Evolutionary conservation across 441 rosid species (phyloP).

Genomic region (Erysimum pusillum): DNA sequence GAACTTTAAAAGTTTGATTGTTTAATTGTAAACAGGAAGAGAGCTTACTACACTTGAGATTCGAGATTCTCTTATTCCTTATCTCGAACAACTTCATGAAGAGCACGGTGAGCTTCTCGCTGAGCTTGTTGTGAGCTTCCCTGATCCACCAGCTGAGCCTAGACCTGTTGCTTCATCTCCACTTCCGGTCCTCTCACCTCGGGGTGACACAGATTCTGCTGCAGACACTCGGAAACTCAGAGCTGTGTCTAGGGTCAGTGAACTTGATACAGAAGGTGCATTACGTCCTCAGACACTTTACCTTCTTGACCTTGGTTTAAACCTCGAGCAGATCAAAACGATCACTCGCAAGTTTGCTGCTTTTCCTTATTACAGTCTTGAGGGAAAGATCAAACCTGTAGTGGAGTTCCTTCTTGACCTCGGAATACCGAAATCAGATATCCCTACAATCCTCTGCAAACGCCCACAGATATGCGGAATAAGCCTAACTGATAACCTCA

Average conservation of each 20-base stretch:
- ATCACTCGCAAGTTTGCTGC: conserved; percentile 69
- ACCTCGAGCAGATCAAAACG: conserved; percentile 72
- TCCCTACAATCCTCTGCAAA: conserved; percentile 62
- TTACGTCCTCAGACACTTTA: conserved; percentile 70
- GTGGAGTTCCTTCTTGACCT: conserved; percentile 80
- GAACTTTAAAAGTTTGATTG: background rate
- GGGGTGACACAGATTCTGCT: conserved; percentile 15
- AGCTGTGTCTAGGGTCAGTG: conserved; percentile 67
- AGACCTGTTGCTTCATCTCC: conserved; percentile 36
- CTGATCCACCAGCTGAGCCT: conserved; percentile 58
- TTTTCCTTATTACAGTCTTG: conserved; percentile 75
- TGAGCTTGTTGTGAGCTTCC: conserved; percentile 69
- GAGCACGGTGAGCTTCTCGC: conserved; percentile 61
- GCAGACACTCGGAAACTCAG: conserved; percentile 55
- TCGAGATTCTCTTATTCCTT: conserved; percentile 77
- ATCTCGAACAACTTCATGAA: conserved; percentile 67
- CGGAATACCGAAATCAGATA: conserved; percentile 68
- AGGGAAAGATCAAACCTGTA: conserved; percentile 75
- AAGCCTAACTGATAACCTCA: conserved; percentile 68
- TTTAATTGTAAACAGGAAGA: conserved; percentile 58
- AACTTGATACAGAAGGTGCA: conserved; percentile 59
- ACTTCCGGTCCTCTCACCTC: conserved; percentile 40
- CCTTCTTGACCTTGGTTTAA: conserved; percentile 76
- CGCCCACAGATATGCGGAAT: conserved; percentile 82
- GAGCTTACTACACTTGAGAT: conserved; percentile 85